Percentiles rank a stretch among this genome's conserved stretches.
These are phyloP conservation scores for Zygosaccharomyces sapae DNA, from an alignment of 1,139 yeast species.

Conservation along the genomic window DNA sequence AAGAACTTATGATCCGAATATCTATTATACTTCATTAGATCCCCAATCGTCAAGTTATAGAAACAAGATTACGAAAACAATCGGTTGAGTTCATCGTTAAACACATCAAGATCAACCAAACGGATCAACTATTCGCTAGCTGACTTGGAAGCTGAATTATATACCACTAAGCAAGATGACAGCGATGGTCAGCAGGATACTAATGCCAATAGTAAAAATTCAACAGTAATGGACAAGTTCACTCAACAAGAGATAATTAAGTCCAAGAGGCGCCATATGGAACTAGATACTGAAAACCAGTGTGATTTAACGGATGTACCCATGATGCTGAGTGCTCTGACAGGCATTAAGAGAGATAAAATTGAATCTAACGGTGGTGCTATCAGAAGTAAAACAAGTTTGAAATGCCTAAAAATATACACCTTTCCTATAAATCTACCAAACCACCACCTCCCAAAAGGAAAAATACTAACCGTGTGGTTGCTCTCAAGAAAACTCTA, in stretches of 20 bases:
- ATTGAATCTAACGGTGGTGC: constrained; percentile 25
- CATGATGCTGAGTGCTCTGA: constrained; percentile 28
- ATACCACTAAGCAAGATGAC: constrained; percentile 19
- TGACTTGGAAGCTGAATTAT: constrained; percentile 33
- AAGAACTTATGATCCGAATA: constrained; percentile 33
- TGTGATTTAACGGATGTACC: constrained; percentile 31
- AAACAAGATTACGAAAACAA: constrained; percentile 15
- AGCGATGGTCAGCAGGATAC: constrained; percentile 8
- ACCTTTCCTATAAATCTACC: constrained; percentile 33
- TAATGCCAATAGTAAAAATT: constrained; percentile 4
- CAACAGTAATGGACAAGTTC: constrained; percentile 23
- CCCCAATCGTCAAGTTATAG: constrained; percentile 26
- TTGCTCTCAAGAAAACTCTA: constrained; percentile 32
- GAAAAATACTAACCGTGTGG: constrained; percentile 32
- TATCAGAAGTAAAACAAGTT: constrained; percentile 23
- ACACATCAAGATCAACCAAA: constrained; percentile 21
- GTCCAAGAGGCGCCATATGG: constrained; percentile 34
- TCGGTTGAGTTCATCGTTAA: constrained; percentile 8
- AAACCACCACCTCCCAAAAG: constrained; percentile 32
- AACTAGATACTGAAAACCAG: constrained; percentile 34
- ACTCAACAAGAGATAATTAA: constrained; percentile 32
- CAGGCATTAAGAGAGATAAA: constrained; percentile 32
- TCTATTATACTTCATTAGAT: constrained; percentile 32
- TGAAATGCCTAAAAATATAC: constrained; percentile 31
- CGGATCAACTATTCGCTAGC: constrained; percentile 36